Conservation (phyloP, 805 yeast species). For the Kuraishia capsulata region DNA sequence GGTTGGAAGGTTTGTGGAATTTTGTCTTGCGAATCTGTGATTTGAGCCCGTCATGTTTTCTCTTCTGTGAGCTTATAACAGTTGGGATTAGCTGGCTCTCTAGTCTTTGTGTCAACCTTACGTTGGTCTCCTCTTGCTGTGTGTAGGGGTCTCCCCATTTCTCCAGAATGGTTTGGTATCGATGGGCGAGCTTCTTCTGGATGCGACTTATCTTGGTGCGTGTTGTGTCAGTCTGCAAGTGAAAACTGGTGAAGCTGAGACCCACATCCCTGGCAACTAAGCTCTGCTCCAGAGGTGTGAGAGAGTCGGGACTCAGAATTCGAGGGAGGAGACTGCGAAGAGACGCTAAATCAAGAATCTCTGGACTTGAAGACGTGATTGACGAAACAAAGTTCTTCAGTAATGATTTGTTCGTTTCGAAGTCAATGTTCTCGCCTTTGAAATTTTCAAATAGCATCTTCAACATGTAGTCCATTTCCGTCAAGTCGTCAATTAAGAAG, state of each 20-base stretch:
- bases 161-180: background rate
- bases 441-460: slow-evolving; percentile 12
- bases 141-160: slow-evolving; percentile 4
- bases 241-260: background rate
- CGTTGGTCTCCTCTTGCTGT: slow-evolving; percentile 3
- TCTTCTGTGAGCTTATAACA: slow-evolving; percentile 10
- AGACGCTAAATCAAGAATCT: too few relatives aligned
- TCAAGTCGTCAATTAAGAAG: slow-evolving; percentile 10
- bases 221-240: background rate
- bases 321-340: too few relatives aligned
- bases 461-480: slow-evolving; percentile 25
- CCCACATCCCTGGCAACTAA: background rate
- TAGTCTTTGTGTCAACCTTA: background rate
- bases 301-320: too few relatives aligned
- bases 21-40: too few relatives aligned
- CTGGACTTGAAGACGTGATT: too few relatives aligned
- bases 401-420: too few relatives aligned
- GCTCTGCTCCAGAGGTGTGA: background rate
- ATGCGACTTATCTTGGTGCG: background rate
- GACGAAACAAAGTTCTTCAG: too few relatives aligned
- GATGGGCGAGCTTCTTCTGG: background rate
- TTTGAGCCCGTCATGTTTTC: too few relatives aligned
- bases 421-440: background rate
- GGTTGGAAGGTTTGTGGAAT: too few relatives aligned
- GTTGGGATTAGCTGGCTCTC: slow-evolving; percentile 10